These are phyloP conservation scores for Asparagopsis taxiformis DNA, from an alignment of 31 red algal species.

Conservation along the genomic window DNA sequence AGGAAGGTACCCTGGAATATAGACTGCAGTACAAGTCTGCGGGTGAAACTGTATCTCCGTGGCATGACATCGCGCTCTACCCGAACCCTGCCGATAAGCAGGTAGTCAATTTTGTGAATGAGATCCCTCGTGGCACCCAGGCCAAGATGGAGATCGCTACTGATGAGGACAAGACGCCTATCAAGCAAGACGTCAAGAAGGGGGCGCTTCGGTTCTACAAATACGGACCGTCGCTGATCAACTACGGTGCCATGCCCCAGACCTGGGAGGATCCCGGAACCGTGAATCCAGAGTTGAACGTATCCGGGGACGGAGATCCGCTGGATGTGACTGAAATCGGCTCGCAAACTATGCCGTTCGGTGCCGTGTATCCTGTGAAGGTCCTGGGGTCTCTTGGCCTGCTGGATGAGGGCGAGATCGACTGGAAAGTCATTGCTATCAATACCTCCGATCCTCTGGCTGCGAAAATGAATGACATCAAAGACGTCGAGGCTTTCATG, in stretches of 20 bases:
- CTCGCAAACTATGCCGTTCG: constrained; percentile 57
- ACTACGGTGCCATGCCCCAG: constrained; percentile 97
- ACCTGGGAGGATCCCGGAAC: constrained; percentile 97
- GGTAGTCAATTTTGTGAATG: constrained; percentile 87
- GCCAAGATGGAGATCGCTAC: constrained; percentile 99
- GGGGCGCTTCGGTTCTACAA: constrained; percentile 82
- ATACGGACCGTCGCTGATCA: constrained; percentile 84
- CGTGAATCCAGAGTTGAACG: constrained; percentile 50
- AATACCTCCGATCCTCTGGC: constrained; percentile 73
- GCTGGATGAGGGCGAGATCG: constrained; percentile 95
- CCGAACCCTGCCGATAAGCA: constrained; percentile 45
- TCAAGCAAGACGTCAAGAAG: constrained; percentile 99
- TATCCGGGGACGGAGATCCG: constrained; percentile 92
- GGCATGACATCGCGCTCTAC: constrained; percentile 94
- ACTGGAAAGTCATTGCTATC: constrained; percentile 97
- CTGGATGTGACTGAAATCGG: constrained; percentile 91
- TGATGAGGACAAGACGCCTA: constrained; percentile 78
- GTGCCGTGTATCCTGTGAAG: constrained; percentile 91
- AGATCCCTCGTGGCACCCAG: constrained; percentile 89
- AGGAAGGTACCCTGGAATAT: constrained; percentile 38
- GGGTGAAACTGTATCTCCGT: constrained; percentile 70
- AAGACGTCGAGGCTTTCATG: constrained; percentile 73
- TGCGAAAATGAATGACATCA: constrained; percentile 67
- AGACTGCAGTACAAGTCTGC: constrained; percentile 24
- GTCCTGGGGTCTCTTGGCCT: constrained; percentile 82